phyloP scores from a whole-genome alignment of 768 basidiomycete species.

The Serendipita indica region DNA sequence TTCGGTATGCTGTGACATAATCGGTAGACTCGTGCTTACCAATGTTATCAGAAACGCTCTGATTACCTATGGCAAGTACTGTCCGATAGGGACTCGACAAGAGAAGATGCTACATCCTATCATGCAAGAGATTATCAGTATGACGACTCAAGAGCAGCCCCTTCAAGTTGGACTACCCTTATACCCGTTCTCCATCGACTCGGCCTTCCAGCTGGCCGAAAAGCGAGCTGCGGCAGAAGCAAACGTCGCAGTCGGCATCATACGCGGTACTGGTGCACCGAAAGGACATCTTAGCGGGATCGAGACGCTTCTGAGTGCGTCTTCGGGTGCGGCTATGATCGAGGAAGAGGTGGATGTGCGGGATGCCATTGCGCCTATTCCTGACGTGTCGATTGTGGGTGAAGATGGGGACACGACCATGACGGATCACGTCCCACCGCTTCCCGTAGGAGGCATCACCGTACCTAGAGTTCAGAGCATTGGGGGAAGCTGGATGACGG shows the following conservation, averaged over 20 bases:
- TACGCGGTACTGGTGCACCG: not conserved
- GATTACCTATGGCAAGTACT: slow-evolving; percentile 64
- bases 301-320: not conserved
- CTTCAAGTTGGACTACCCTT: slow-evolving; percentile 60
- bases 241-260: not conserved
- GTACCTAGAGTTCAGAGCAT: not conserved
- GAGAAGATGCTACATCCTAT: slow-evolving; percentile 67
- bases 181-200: slow-evolving; percentile 4
- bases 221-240: not conserved
- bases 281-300: not conserved
- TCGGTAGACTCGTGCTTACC: not conserved
- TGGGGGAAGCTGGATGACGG: not conserved
- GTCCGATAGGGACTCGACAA: slow-evolving; percentile 73
- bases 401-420: not conserved
- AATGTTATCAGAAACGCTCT: slow-evolving; percentile 54
- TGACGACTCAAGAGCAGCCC: slow-evolving; percentile 68
- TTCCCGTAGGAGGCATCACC: not conserved
- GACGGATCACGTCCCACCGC: not conserved
- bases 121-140: slow-evolving; percentile 71
- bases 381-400: not conserved
- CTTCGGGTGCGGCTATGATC: no score
- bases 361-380: not conserved
- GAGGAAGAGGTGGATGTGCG: not conserved
- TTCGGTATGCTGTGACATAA: slow-evolving; percentile 35
- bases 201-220: not conserved